A percentile compares a stretch with the other conserved stretches of the same genome.
Evolutionary conservation across 1,284 basidiomycete genomes (phyloP).

Genomic region (Cutaneotrichosporon sp.): DNA sequence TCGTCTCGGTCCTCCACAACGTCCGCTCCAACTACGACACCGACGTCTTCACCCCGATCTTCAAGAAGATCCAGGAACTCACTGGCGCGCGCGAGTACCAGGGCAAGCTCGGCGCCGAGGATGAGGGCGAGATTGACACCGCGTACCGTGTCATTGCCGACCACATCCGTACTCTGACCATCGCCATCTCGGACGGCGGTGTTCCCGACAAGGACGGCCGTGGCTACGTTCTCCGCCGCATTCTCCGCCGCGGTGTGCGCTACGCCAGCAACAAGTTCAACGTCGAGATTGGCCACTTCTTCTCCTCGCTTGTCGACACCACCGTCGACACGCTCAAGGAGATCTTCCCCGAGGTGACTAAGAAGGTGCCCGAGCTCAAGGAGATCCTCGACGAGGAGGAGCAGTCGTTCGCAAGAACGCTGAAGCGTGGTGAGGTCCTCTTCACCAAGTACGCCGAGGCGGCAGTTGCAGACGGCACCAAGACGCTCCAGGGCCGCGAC

Average conservation of each 20-base stretch:
- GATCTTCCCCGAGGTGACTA: constrained; percentile 91
- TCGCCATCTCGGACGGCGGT: constrained; percentile 95
- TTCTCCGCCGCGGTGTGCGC: constrained; percentile 86
- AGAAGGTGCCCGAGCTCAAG: constrained; percentile 80
- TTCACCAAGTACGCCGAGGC: constrained; percentile 87
- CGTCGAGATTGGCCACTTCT: constrained; percentile 92
- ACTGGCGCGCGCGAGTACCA: constrained; percentile 84
- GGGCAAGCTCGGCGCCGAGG: constrained; percentile 89
- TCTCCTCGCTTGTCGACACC: constrained; percentile 86
- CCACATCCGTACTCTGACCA: constrained; percentile 92
- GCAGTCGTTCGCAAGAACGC: constrained; percentile 91
- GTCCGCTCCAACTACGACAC: constrained; percentile 97
- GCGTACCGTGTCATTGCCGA: constrained; percentile 97
- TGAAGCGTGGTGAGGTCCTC: constrained; percentile 94
- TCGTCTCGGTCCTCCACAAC: constrained; percentile 91
- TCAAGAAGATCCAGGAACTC: constrained; percentile 81
- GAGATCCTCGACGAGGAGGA: constrained; percentile 98
- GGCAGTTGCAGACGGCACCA: constrained; percentile 66
- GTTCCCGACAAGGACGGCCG: constrained; percentile 94
- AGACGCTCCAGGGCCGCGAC: constrained; percentile 81
- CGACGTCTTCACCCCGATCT: constrained; percentile 90
- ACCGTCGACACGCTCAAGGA: constrained; percentile 86
- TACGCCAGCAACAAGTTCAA: constrained; percentile 95
- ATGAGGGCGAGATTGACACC: constrained; percentile 91
- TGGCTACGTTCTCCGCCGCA: constrained; percentile 92